phyloP scores from a whole-genome alignment of 2,329 filamentous ascomycete species.

The Cladosporium sp. region DNA sequence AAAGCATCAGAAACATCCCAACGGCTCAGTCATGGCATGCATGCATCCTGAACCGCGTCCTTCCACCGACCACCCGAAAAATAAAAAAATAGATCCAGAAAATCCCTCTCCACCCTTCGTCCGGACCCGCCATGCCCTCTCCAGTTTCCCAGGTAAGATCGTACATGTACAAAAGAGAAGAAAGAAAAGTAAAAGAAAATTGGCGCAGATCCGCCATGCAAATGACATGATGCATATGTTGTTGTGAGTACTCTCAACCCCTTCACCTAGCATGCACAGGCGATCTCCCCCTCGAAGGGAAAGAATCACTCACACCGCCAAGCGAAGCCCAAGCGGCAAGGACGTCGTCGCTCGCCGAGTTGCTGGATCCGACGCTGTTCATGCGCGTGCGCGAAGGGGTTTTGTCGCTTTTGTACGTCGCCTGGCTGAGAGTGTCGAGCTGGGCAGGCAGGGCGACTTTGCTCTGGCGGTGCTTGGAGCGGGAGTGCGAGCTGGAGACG shows the following conservation, averaged over 20 bases:
- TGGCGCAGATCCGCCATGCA: not conserved
- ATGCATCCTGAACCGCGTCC: too few species aligned
- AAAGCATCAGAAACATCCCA: too few species aligned
- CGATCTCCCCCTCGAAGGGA: slow-evolving; percentile 1
- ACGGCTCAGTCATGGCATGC: too few species aligned
- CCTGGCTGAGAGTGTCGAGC: not conserved
- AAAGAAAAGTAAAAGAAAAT: not conserved
- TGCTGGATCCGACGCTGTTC: slow-evolving; percentile 24
- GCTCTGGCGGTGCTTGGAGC: not conserved
- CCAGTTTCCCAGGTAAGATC: not conserved
- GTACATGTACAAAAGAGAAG: not conserved
- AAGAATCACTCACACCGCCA: slow-evolving; percentile 30
- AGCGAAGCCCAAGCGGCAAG: slow-evolving; percentile 45
- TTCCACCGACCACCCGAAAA: too few species aligned
- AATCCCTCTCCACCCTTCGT: too few species aligned
- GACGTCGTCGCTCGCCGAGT: slow-evolving; percentile 44
- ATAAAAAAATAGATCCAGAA: too few species aligned
- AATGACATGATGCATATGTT: not conserved
- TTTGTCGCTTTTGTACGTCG: slow-evolving; percentile 1
- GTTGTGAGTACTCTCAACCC: too few species aligned
- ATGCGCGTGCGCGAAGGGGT: slow-evolving; percentile 1
- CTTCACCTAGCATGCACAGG: not conserved
- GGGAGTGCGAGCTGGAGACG: slow-evolving; percentile 6
- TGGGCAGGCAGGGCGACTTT: not conserved
- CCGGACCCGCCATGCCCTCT: not conserved